These are phyloP conservation scores for Yamadazyma conglobata DNA, from an alignment of 1,139 yeast species.

Conservation along the genomic window DNA sequence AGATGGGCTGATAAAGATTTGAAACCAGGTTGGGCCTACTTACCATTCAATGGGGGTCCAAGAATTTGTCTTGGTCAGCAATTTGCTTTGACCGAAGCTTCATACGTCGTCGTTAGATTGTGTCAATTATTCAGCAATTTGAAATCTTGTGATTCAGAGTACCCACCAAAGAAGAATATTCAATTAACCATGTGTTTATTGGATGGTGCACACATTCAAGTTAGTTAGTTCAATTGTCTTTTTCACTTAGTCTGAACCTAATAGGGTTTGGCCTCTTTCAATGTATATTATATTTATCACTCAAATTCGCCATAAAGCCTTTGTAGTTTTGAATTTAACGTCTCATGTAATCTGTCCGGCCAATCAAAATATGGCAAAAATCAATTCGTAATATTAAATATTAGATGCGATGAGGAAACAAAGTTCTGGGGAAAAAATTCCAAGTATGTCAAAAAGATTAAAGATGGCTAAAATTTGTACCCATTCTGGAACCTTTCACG, in stretches of 20 bases:
- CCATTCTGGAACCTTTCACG: slow-evolving; percentile 94
- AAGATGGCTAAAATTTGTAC: slow-evolving; percentile 64
- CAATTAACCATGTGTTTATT: slow-evolving; percentile 35
- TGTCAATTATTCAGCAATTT: slow-evolving; percentile 30
- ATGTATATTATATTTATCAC: too few relatives aligned
- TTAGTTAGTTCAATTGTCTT: background rate
- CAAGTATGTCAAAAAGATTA: slow-evolving; percentile 10
- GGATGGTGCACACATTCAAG: slow-evolving; percentile 21
- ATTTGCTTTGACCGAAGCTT: slow-evolving; percentile 53
- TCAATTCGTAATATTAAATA: background rate
- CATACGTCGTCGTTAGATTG: slow-evolving; percentile 43
- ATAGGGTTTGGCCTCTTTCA: too few relatives aligned
- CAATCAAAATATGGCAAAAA: too few relatives aligned
- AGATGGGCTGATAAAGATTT: slow-evolving; percentile 32
- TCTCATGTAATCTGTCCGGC: too few relatives aligned
- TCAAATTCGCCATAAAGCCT: too few relatives aligned
- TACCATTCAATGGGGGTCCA: slow-evolving; percentile 59
- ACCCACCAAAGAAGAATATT: slow-evolving; percentile 31
- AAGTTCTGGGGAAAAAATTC: slow-evolving; percentile 1
- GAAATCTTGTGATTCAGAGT: slow-evolving; percentile 20
- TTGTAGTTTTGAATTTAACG: too few relatives aligned
- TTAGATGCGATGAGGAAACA: slow-evolving; percentile 3
- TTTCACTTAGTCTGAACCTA: too few relatives aligned
- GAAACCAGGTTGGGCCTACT: slow-evolving; percentile 40
- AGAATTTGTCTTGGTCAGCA: slow-evolving; percentile 57